These are phyloP conservation scores for Colletotrichum phormii DNA, from an alignment of 2,329 filamentous ascomycete species.

Conservation along the genomic window DNA sequence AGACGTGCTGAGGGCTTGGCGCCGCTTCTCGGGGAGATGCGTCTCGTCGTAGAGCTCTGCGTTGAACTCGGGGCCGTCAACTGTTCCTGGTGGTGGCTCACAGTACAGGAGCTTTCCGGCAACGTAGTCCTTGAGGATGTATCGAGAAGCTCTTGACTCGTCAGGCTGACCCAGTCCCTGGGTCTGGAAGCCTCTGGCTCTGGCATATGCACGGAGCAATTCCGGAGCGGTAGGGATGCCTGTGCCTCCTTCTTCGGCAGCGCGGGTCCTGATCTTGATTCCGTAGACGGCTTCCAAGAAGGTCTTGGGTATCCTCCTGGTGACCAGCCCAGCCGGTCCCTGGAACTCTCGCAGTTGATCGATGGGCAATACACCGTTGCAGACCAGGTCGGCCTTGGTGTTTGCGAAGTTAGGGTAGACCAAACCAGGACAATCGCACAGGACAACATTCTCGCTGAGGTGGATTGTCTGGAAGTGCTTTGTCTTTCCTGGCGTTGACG, in stretches of 20 bases:
- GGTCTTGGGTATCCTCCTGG: slow-evolving; percentile 84
- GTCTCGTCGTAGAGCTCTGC: slow-evolving; percentile 85
- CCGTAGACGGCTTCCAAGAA: slow-evolving; percentile 96
- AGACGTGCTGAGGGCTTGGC: slow-evolving; percentile 69
- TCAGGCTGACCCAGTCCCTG: slow-evolving; percentile 91
- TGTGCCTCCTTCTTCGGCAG: slow-evolving; percentile 91
- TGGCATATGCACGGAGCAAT: slow-evolving; percentile 86
- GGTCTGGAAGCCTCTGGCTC: slow-evolving; percentile 89
- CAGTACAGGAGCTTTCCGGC: slow-evolving; percentile 95
- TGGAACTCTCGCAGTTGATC: slow-evolving; percentile 95
- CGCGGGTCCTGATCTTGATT: slow-evolving; percentile 84
- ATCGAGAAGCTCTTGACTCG: slow-evolving; percentile 89
- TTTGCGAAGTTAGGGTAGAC: slow-evolving; percentile 98
- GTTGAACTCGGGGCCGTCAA: slow-evolving; percentile 85
- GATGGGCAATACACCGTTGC: slow-evolving; percentile 94
- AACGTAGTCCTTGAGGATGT: slow-evolving; percentile 96
- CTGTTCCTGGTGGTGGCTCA: slow-evolving; percentile 81
- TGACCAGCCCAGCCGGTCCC: slow-evolving; percentile 85
- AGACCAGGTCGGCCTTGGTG: slow-evolving; percentile 95
- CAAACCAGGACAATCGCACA: slow-evolving; percentile 98
- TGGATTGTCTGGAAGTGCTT: slow-evolving; percentile 99
- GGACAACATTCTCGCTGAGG: slow-evolving; percentile 86
- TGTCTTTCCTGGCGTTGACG: slow-evolving; percentile 96
- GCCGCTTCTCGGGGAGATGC: slow-evolving; percentile 85
- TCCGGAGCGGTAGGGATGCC: slow-evolving; percentile 88